These are phyloP conservation scores for Crithidia fasciculata DNA, from an alignment of 208 protist species.

Conservation along the genomic window DNA sequence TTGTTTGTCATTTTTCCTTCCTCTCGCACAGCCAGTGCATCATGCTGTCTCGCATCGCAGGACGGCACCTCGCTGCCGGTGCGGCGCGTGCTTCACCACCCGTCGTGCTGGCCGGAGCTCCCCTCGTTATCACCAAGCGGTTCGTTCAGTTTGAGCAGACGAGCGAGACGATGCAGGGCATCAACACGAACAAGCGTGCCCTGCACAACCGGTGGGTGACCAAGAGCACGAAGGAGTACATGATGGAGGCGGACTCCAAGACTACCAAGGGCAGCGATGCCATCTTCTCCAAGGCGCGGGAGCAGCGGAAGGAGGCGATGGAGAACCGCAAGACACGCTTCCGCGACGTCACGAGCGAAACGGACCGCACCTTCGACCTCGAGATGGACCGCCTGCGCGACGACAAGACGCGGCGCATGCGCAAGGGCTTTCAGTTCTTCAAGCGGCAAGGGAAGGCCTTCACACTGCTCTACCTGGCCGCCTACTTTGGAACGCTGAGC, in stretches of 20 bases:
- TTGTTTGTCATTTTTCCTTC: not conserved
- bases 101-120: not conserved
- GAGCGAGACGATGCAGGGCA: constrained; percentile 63
- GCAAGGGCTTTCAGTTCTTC: constrained; percentile 79
- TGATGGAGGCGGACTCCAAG: constrained; percentile 69
- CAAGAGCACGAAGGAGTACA: constrained; percentile 91
- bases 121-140: constrained; percentile 18
- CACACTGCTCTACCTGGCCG: constrained; percentile 56
- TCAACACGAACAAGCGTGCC: constrained; percentile 63
- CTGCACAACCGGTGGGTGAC: constrained; percentile 69
- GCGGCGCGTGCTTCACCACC: not conserved
- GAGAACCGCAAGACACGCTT: constrained; percentile 22
- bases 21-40: too few species aligned
- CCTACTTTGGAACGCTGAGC: constrained; percentile 62
- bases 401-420: constrained; percentile 52
- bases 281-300: constrained; percentile 38
- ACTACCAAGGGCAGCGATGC: constrained; percentile 18
- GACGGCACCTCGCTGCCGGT: not conserved
- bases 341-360: constrained; percentile 47
- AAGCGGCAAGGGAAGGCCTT: constrained; percentile 84
- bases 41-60: constrained; percentile 33
- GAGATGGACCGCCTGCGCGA: constrained; percentile 83
- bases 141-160: constrained; percentile 81
- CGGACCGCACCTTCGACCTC: constrained; percentile 61
- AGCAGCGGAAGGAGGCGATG: constrained; percentile 25